phyloP scores from a whole-genome alignment of 441 rosid genomes.

The Euphorbia schlechtendalii region DNA sequence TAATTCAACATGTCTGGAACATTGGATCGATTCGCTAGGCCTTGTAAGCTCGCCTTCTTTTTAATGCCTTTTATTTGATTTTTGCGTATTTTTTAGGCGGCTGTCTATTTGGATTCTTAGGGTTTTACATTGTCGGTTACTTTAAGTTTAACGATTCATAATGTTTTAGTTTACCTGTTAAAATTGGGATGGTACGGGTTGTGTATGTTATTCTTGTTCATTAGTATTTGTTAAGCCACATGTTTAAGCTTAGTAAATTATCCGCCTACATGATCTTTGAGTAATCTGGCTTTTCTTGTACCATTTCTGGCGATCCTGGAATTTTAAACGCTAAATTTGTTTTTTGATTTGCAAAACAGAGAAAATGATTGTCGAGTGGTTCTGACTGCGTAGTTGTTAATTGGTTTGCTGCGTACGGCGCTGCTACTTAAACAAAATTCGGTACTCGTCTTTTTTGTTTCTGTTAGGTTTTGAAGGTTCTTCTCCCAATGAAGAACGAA shows the following conservation, averaged over 20 bases:
- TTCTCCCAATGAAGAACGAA: conserved; percentile 72
- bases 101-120: conserved; percentile 7
- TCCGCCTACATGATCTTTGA: neutral
- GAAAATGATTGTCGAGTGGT: neutral
- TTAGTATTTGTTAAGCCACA: neutral
- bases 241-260: neutral
- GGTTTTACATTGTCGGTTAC: conserved; percentile 10
- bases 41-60: conserved; percentile 45
- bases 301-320: neutral
- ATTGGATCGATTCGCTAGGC: conserved; percentile 47
- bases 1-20: conserved; percentile 51
- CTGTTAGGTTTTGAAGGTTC: conserved; percentile 73
- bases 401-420: neutral
- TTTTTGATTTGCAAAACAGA: conserved; percentile 2
- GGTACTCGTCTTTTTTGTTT: neutral
- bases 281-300: neutral
- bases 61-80: no score
- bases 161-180: neutral
- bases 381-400: neutral
- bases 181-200: neutral
- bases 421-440: neutral
- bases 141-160: neutral
- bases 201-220: neutral
- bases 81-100: no score
- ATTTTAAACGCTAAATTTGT: neutral